Percentiles rank a stretch among this genome's conserved stretches.
Evolutionary conservation across 495 filamentous ascomycete genomes (phyloP).

Genomic region (Pyronema domesticum): DNA sequence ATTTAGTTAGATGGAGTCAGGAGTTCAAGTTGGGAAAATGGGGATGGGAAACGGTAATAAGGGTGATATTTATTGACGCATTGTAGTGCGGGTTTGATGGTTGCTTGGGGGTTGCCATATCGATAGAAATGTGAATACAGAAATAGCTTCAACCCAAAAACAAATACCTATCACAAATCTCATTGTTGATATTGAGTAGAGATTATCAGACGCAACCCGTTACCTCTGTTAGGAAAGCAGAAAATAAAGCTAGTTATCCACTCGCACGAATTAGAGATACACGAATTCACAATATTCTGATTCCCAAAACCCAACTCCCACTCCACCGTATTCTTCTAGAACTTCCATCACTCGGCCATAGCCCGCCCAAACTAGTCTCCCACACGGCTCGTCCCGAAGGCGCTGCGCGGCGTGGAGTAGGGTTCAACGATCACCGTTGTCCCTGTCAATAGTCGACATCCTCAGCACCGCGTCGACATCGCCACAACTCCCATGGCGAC

Average conservation of each 20-base stretch:
- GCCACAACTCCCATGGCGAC: neutral
- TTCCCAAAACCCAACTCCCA: neutral
- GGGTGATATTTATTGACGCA: neutral
- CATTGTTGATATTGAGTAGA: neutral
- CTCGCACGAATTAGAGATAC: neutral
- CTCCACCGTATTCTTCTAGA: neutral
- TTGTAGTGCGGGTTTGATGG: neutral
- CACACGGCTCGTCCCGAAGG: too few relatives aligned
- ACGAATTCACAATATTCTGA: neutral
- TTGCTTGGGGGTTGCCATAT: neutral
- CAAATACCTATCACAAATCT: neutral
- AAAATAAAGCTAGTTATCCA: too few relatives aligned
- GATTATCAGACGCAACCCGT: neutral
- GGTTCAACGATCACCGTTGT: too few relatives aligned
- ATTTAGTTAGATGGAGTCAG: neutral
- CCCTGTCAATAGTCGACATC: too few relatives aligned
- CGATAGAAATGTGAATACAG: neutral
- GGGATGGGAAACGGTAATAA: too few relatives aligned
- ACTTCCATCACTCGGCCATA: too few relatives aligned
- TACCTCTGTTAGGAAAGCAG: too few relatives aligned
- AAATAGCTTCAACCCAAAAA: neutral
- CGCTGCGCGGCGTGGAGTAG: too few relatives aligned
- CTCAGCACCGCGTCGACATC: too few relatives aligned
- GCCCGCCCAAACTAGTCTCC: too few relatives aligned
- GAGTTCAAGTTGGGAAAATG: neutral